Evolutionary conservation across 2,329 filamentous ascomycete genomes (phyloP).

Genomic region (Cytospora mali): DNA sequence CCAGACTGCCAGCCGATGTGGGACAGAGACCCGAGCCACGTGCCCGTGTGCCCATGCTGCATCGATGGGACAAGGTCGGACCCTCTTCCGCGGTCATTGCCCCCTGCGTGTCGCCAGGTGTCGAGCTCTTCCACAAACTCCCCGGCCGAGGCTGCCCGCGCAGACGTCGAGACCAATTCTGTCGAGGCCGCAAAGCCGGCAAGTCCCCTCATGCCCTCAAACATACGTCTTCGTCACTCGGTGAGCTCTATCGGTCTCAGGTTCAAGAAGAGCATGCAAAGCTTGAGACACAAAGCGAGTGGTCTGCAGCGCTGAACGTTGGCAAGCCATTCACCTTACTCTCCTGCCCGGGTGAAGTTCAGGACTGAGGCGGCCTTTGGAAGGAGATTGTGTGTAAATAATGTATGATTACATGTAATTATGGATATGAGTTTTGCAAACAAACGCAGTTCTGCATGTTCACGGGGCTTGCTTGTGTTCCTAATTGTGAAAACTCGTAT

Average conservation of each 20-base stretch:
- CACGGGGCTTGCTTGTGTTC: no score
- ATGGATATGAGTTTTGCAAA: no score
- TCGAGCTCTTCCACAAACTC: no score
- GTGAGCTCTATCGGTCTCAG: slow-evolving; percentile 6
- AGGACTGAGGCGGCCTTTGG: no score
- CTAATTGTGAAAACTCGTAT: no score
- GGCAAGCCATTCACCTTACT: background rate
- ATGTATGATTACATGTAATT: no score
- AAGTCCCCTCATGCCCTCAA: background rate
- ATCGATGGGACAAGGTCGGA: slow-evolving; percentile 7
- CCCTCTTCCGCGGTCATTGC: slow-evolving; percentile 8
- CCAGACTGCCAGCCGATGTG: slow-evolving; percentile 2
- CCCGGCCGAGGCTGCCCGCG: background rate
- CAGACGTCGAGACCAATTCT: background rate
- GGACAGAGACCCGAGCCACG: background rate
- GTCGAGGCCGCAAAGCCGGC: background rate
- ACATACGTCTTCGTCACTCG: background rate
- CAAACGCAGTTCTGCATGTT: no score
- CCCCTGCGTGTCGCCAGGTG: background rate
- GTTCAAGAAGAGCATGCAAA: slow-evolving; percentile 18
- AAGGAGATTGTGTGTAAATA: no score
- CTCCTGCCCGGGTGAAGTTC: background rate
- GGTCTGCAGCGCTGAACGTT: background rate
- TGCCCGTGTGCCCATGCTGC: slow-evolving; percentile 11
- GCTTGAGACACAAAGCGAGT: slow-evolving; percentile 3